A percentile compares a stretch with the other conserved stretches of the same genome.
phyloP scores from a whole-genome alignment of 1,284 basidiomycete species.

The Sporisorium reilianum region DNA sequence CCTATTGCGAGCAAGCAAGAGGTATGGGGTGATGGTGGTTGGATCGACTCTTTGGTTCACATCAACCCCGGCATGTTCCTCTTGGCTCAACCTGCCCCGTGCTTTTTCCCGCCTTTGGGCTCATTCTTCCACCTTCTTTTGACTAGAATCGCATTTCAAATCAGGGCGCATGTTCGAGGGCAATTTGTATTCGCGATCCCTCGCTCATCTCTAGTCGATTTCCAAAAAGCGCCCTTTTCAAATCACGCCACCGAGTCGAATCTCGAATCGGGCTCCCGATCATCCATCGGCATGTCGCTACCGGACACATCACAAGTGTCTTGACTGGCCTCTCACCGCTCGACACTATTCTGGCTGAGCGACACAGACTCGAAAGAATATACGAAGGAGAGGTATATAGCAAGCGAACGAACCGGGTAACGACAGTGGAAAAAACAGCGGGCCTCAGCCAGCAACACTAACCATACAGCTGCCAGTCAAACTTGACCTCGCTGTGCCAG shows the following conservation, averaged over 20 bases:
- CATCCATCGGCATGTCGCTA: background rate
- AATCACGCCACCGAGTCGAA: conserved; percentile 3
- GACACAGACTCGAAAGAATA: too few species aligned
- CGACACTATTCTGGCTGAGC: too few species aligned
- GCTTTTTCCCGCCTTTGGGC: background rate
- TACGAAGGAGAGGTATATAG: too few species aligned
- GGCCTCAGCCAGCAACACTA: too few species aligned
- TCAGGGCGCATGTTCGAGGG: too few species aligned
- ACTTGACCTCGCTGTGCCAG: conserved; percentile 46
- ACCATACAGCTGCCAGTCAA: conserved; percentile 62
- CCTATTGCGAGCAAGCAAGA: conserved; percentile 7
- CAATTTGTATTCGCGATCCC: background rate
- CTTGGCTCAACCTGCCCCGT: conserved; percentile 8
- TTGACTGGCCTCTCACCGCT: background rate
- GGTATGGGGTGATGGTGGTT: conserved; percentile 7
- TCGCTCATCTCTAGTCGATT: background rate
- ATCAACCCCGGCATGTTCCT: background rate
- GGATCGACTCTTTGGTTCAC: too few species aligned
- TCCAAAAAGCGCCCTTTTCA: background rate
- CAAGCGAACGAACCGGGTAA: too few species aligned
- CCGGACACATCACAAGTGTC: background rate
- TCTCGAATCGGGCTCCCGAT: background rate
- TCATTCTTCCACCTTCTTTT: conserved; percentile 18
- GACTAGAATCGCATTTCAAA: background rate
- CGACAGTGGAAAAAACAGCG: too few species aligned